Conservation (phyloP, 768 basidiomycete species). For the Cantharellus anzutake region DNA sequence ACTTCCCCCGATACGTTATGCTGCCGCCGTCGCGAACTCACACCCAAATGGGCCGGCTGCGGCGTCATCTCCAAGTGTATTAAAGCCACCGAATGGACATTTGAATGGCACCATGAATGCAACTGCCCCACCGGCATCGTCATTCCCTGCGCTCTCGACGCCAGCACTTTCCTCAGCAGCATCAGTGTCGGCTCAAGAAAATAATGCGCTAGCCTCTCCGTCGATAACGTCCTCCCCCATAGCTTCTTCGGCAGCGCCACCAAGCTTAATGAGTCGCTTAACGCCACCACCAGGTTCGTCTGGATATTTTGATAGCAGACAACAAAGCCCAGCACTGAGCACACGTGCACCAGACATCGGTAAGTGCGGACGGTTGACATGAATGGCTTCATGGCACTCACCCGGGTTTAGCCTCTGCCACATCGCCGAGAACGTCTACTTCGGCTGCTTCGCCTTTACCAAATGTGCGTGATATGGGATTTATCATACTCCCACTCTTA, state of each 20-base stretch:
- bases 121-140: constrained; percentile 13
- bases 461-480: too few species aligned
- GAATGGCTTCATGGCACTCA: too few species aligned
- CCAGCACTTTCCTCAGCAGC: constrained; percentile 34
- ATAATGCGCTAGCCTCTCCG: constrained; percentile 20
- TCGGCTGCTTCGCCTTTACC: neutral
- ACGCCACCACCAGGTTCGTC: constrained; percentile 1
- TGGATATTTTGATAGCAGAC: constrained; percentile 12
- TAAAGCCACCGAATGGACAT: too few species aligned
- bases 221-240: constrained; percentile 9
- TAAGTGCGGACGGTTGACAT: too few species aligned
- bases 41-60: constrained; percentile 13
- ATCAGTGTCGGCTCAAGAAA: constrained; percentile 26
- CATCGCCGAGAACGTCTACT: neutral
- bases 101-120: constrained; percentile 19
- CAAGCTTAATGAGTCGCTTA: constrained; percentile 2
- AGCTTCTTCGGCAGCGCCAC: constrained; percentile 10
- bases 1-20: constrained; percentile 72
- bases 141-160: constrained; percentile 21
- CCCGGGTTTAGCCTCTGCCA: neutral
- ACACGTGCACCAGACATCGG: neutral
- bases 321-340: constrained; percentile 4
- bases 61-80: constrained; percentile 14
- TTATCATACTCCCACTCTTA: too few species aligned
- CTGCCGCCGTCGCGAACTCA: constrained; percentile 71